Conservation (phyloP, 2,329 filamentous ascomycete species). For the Ampelomyces quisqualis region DNA sequence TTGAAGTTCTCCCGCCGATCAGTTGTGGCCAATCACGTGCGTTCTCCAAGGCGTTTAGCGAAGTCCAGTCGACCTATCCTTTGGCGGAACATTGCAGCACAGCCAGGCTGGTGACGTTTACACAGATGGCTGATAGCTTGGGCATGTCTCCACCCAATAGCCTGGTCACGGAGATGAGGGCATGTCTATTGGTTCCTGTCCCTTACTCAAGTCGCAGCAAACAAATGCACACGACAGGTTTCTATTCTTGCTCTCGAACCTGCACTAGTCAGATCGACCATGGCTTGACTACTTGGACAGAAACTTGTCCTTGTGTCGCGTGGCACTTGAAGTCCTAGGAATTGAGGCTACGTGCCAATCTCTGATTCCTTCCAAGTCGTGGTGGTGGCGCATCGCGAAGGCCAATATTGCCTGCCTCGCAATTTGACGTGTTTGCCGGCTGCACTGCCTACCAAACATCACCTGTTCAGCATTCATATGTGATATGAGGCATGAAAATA, state of each 20-base stretch:
- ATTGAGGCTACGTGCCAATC: too few relatives aligned
- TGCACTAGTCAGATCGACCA: not conserved
- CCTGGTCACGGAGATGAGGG: not conserved
- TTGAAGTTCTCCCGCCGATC: slow-evolving; percentile 15
- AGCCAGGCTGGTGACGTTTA: slow-evolving; percentile 30
- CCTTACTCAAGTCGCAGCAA: not conserved
- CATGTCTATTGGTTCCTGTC: slow-evolving; percentile 8
- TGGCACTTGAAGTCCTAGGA: too few relatives aligned
- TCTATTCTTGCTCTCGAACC: slow-evolving; percentile 11
- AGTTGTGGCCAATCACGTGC: slow-evolving; percentile 15
- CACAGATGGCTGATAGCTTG: slow-evolving; percentile 11
- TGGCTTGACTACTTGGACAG: not conserved
- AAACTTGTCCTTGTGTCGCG: not conserved
- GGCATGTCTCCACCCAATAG: slow-evolving; percentile 1
- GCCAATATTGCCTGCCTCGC: not conserved
- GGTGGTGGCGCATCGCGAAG: not conserved
- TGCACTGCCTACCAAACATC: too few relatives aligned
- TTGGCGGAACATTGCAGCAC: slow-evolving; percentile 24
- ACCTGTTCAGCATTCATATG: too few relatives aligned
- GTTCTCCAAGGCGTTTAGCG: slow-evolving; percentile 23
- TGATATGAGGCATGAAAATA: too few relatives aligned
- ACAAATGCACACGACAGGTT: slow-evolving; percentile 16
- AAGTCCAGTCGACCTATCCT: slow-evolving; percentile 13
- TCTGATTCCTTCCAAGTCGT: not conserved
- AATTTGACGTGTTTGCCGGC: too few relatives aligned